Base-by-base conservation (phyloP, 768 basidiomycete species). In the Pleurotus tuber-regium region DNA sequence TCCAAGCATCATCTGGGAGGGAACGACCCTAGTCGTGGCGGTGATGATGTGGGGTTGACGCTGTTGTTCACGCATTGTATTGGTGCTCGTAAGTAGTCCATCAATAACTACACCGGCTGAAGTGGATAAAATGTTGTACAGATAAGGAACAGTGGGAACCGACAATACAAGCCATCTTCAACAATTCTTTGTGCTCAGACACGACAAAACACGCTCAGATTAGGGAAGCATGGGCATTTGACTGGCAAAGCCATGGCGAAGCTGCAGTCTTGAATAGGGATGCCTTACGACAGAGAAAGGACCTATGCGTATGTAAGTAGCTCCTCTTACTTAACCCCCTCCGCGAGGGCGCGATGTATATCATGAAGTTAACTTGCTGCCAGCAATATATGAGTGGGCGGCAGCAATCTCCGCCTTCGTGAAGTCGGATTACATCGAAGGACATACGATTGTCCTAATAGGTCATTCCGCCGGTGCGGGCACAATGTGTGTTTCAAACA, bases 101-200 rank as follows among this genome's bases (percentile, higher is more conserved):
- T 19, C 43, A 3, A 14, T 28, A 14, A 23, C 24, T n/a, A 2
- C 31, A 3, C 3, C 12, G 16, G 46, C 16, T 29, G 18, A 12
- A 23, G 40, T 19, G 12, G 26, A 29, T 31, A 14, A 8, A 23
- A 42, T 6, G 12, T 42, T 24, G 11, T 16, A n/a, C 54, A 82
- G 80, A 79, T 59, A 80, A 82, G 56, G 78, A 82, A 56, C 73
- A 76, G 55, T 82, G 79, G 78, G 79, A 80, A 52, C 74, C 77
- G 1, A 67, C 69, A 2, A 70, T 82, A 14, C 55, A 69, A 28
- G 55, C 57, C 0, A 60, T 80, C 9, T 76, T 78, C 58, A 24
- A 39, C 26, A 26, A 25, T 14, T 21, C 46, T 1, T 31, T 11
- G 4, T 1, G 19, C 28, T 31, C 16, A 16, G 14, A 4, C 16